These are phyloP conservation scores for Lavandula angustifolia DNA, from an alignment of 257 asterid species.

Conservation along the genomic window DNA sequence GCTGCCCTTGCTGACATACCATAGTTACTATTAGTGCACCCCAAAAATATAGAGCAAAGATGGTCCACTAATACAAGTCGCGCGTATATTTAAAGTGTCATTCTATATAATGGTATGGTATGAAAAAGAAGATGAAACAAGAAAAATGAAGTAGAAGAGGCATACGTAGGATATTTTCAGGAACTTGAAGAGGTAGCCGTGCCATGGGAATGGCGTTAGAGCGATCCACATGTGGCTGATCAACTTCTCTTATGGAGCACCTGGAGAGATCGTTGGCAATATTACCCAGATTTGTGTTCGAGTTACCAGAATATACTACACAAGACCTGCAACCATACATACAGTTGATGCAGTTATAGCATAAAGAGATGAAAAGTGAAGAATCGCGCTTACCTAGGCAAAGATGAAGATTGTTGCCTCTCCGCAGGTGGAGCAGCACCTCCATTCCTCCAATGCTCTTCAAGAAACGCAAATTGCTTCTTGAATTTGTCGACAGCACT, in stretches of 20 bases:
- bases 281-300: conserved; percentile 30
- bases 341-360: not conserved
- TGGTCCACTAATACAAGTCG: too few species aligned
- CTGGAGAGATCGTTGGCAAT: conserved; percentile 66
- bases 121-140: not conserved
- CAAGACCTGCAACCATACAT: conserved; percentile 56
- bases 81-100: too few species aligned
- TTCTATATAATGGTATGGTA: too few species aligned
- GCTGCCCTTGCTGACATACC: conserved; percentile 54
- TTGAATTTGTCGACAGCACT: conserved; percentile 98
- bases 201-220: conserved; percentile 55
- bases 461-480: conserved; percentile 93
- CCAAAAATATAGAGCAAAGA: too few species aligned
- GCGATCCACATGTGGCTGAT: conserved; percentile 55
- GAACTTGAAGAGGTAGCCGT: conserved; percentile 78
- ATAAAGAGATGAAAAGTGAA: not conserved
- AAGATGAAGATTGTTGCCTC: conserved; percentile 94
- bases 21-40: conserved; percentile 11
- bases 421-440: conserved; percentile 73
- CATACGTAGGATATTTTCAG: conserved; percentile 82
- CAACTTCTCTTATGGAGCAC: conserved; percentile 73
- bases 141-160: not conserved
- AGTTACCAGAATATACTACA: conserved; percentile 48
- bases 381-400: conserved; percentile 64
- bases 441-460: conserved; percentile 85